phyloP scores from a whole-genome alignment of 1,284 basidiomycete species.

The Porogramme epimiltina region DNA sequence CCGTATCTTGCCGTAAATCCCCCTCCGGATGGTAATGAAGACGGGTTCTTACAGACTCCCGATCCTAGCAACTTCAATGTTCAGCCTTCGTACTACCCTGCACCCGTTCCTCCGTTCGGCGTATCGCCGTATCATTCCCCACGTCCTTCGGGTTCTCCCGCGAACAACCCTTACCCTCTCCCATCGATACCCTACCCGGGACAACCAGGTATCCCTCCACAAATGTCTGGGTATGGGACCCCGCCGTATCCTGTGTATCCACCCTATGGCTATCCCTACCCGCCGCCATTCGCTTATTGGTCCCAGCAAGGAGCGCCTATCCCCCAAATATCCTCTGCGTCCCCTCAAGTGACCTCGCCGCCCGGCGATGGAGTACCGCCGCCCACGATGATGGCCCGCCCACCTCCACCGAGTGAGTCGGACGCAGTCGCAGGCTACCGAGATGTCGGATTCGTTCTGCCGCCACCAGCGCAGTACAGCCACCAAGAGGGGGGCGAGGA shows the following conservation, averaged over 20 bases:
- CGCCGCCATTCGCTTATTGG: slow-evolving; percentile 27
- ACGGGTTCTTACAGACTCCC: background rate
- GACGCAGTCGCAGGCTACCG: slow-evolving; percentile 36
- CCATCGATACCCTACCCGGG: slow-evolving; percentile 23
- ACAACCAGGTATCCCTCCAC: slow-evolving; percentile 14
- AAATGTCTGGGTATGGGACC: slow-evolving; percentile 25
- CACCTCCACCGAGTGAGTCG: slow-evolving; percentile 33
- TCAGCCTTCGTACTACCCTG: slow-evolving; percentile 21
- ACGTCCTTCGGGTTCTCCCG: slow-evolving; percentile 26
- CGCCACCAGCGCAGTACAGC: slow-evolving; percentile 15
- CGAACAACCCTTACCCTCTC: slow-evolving; percentile 24
- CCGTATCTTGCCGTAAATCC: slow-evolving; percentile 12
- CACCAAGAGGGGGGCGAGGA: slow-evolving; percentile 10
- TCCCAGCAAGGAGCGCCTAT: slow-evolving; percentile 11
- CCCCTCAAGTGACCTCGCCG: slow-evolving; percentile 4
- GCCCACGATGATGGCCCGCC: slow-evolving; percentile 31
- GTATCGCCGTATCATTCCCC: slow-evolving; percentile 27
- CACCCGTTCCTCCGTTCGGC: slow-evolving; percentile 21
- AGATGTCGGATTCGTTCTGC: slow-evolving; percentile 28
- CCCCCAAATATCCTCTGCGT: background rate
- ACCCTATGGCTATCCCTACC: slow-evolving; percentile 25
- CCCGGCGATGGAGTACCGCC: slow-evolving; percentile 29
- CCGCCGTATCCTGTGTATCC: slow-evolving; percentile 33
- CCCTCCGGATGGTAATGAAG: background rate
- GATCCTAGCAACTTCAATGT: slow-evolving; percentile 1